Evolutionary conservation across 495 filamentous ascomycete genomes (phyloP), one percentile per base, ranked within the genome.

Genomic region (Penicillium maclennaniae): DNA sequence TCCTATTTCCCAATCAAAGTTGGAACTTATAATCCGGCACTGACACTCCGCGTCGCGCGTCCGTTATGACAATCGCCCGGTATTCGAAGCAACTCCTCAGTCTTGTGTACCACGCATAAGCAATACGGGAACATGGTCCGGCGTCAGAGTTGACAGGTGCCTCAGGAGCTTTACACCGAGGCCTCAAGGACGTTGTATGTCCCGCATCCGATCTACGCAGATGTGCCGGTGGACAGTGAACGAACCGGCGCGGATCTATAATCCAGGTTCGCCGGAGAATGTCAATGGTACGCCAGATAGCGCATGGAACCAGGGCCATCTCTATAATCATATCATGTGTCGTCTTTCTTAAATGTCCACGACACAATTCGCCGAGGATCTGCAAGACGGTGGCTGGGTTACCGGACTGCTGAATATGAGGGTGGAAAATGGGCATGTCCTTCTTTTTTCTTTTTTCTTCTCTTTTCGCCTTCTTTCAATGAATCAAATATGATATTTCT

Each of bases 131-230:
- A 14, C 77, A 83, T 17, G 77, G 81, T 42, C 77, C 89, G 46
- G 80, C 79, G 8, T 83, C 83, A 1, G 87, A 91, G 58, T 88
- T 89, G 85, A 82, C 78, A 36, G 80, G 86, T 1, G 77, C 79
- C 25, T 87, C 85, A 0, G 79, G 78, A 14, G 75, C 85, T 0
- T 68, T 91, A 7, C 77, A 85, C 21, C 87, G 90, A 62, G 87
- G 87, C 2, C 72, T 90, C 44, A 91, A 92, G 39, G 62, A 59
- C 17, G 62, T 67, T 67, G 10, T 43, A 62, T 43, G 60, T 65
- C 16, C 67, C 67, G 6, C 83, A 89, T 60, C 87, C 87, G 0
- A 83, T 89, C 43, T 91, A 80, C 64, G 79, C 83, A 17, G 85
- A 88, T 45, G 62, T n/a, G 62, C 0, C 42, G 46, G 20, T 63